Percentiles rank a stretch among this genome's conserved stretches.
Conservation (phyloP, 2,329 filamentous ascomycete species). For the Clathrospora elynae region DNA sequence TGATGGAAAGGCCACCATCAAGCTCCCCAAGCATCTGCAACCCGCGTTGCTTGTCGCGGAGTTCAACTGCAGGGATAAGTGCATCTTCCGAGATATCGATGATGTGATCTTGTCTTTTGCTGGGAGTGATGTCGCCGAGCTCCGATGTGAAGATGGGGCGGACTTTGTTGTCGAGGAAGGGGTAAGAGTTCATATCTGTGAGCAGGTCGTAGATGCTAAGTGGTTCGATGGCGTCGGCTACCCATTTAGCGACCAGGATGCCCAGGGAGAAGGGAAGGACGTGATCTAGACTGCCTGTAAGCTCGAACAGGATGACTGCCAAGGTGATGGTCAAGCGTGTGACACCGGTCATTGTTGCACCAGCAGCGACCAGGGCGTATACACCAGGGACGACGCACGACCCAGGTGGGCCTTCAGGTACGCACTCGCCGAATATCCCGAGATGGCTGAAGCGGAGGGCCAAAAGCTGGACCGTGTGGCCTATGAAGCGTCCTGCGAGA, state of each 20-base stretch:
- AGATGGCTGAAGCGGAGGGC: slow-evolving; percentile 75
- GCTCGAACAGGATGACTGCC: slow-evolving; percentile 92
- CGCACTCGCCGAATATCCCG: slow-evolving; percentile 75
- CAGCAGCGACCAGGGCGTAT: slow-evolving; percentile 91
- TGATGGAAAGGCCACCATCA: slow-evolving; percentile 87
- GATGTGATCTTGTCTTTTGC: slow-evolving; percentile 72
- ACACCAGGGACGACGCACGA: slow-evolving; percentile 95
- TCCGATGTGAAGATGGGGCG: slow-evolving; percentile 90
- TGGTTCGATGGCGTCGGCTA: slow-evolving; percentile 91
- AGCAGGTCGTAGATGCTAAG: slow-evolving; percentile 93
- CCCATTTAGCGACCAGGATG: slow-evolving; percentile 97
- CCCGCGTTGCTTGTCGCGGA: slow-evolving; percentile 80
- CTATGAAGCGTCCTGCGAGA: slow-evolving; percentile 84
- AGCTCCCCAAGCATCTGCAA: slow-evolving; percentile 86
- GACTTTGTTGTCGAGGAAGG: slow-evolving; percentile 95
- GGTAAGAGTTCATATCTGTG: slow-evolving; percentile 96
- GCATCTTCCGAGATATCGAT: slow-evolving; percentile 89
- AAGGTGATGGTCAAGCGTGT: slow-evolving; percentile 91
- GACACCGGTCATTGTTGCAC: slow-evolving; percentile 97
- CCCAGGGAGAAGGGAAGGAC: slow-evolving; percentile 92
- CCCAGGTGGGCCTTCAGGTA: slow-evolving; percentile 68
- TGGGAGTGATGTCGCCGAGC: slow-evolving; percentile 82
- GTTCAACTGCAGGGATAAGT: slow-evolving; percentile 73
- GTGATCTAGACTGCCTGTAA: slow-evolving; percentile 93
- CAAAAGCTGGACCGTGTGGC: slow-evolving; percentile 81